A percentile compares a stretch with the other conserved stretches of the same genome.
Evolutionary conservation across 2,329 filamentous ascomycete species (phyloP).

Genomic region (Pleurostoma richardsiae): DNA sequence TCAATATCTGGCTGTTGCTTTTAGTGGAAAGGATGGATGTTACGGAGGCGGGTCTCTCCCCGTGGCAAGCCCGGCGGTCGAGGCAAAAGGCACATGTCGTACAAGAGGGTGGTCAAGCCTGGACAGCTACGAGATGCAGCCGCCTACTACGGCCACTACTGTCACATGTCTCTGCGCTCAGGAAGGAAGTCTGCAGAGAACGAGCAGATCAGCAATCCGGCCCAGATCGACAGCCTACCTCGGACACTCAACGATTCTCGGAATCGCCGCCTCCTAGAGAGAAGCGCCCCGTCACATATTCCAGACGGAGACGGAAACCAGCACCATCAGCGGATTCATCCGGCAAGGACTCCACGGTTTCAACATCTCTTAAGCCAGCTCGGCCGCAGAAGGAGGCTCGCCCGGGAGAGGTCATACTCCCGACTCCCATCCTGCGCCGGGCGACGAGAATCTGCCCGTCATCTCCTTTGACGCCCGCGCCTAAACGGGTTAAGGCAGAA

Average conservation of each 20-base stretch:
- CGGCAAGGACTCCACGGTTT: not conserved
- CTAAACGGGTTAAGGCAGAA: too few species aligned
- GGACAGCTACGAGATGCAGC: conserved; percentile 43
- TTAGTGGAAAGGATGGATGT: too few species aligned
- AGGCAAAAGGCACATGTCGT: not conserved
- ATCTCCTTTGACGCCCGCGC: too few species aligned
- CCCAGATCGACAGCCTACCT: not conserved
- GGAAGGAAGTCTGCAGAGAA: conserved; percentile 6
- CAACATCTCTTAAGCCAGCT: not conserved
- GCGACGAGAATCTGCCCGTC: conserved; percentile 8
- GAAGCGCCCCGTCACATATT: conserved; percentile 5
- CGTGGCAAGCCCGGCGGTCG: not conserved
- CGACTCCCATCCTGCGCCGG: conserved; percentile 24
- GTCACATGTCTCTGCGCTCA: conserved; percentile 32
- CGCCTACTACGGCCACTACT: conserved; percentile 41
- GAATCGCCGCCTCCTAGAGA: too few species aligned
- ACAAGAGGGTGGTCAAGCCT: conserved; percentile 20
- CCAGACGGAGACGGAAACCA: conserved; percentile 7
- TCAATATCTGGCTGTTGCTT: too few species aligned
- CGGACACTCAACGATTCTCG: not conserved
- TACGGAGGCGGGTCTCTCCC: not conserved
- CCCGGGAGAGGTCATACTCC: conserved; percentile 17
- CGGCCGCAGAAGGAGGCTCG: not conserved
- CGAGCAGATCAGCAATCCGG: not conserved
- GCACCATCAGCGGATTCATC: not conserved